Conservation (phyloP, 352 stramenopile genomes). For the Phytophthora tubulina region DNA sequence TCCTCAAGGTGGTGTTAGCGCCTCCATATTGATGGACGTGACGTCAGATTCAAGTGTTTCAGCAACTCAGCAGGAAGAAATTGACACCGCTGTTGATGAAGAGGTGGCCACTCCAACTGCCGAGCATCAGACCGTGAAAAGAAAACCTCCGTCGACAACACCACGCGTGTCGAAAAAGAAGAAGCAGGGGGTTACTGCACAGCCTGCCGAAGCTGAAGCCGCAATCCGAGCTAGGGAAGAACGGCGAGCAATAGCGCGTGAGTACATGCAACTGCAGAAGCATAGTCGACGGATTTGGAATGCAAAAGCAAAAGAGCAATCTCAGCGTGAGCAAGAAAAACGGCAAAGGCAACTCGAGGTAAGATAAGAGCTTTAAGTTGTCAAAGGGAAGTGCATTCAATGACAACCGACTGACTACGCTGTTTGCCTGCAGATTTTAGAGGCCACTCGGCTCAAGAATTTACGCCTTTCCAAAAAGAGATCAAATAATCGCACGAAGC, state of each 20-base stretch:
- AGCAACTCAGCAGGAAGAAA: constrained; percentile 2
- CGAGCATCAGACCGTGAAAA: constrained; percentile 13
- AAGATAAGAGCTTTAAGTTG: not conserved
- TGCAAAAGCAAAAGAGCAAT: constrained; percentile 48
- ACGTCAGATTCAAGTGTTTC: not conserved
- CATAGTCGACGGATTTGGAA: constrained; percentile 49
- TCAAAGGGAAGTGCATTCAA: too few species aligned
- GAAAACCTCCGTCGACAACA: constrained; percentile 17
- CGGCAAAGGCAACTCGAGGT: constrained; percentile 66
- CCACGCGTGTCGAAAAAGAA: constrained; percentile 20
- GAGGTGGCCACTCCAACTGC: not conserved
- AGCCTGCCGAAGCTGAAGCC: constrained; percentile 8
- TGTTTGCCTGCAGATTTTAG: constrained; percentile 30
- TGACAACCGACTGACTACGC: not conserved
- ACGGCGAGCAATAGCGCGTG: constrained; percentile 63
- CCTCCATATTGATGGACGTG: constrained; percentile 36
- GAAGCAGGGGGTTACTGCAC: constrained; percentile 7
- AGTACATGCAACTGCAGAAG: constrained; percentile 78
- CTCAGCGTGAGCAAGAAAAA: constrained; percentile 50
- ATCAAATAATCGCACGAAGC: constrained; percentile 8
- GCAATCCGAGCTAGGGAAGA: constrained; percentile 45
- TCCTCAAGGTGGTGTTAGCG: constrained; percentile 27
- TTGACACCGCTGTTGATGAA: not conserved
- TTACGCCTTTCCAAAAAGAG: constrained; percentile 36
- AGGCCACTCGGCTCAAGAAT: constrained; percentile 40